Evolutionary conservation across 2,329 filamentous ascomycete species (phyloP).

Genomic region (Aspergillus fructus): DNA sequence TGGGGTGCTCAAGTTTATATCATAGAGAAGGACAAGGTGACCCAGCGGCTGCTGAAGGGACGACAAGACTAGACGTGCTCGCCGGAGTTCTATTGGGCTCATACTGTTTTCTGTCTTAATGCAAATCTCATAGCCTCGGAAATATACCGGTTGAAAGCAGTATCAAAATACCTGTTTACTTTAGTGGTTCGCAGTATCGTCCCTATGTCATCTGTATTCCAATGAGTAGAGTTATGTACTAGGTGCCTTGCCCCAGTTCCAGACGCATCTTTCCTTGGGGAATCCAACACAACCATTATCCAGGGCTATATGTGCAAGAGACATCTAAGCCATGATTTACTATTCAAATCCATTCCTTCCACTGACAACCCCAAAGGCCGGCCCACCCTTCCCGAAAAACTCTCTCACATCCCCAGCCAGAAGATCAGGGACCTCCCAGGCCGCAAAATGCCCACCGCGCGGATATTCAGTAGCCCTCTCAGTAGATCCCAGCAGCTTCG

Average conservation of each 20-base stretch:
- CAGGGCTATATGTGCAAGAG: background rate
- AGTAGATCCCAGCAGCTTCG: slow-evolving; percentile 50
- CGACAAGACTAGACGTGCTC: slow-evolving; percentile 72
- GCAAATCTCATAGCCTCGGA: slow-evolving; percentile 15
- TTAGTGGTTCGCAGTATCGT: background rate
- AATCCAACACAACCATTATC: background rate
- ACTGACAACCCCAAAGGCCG: slow-evolving; percentile 35
- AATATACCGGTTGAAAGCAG: slow-evolving; percentile 13
- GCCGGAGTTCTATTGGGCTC: slow-evolving; percentile 22
- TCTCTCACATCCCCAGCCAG: slow-evolving; percentile 47
- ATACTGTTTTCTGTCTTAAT: slow-evolving; percentile 22
- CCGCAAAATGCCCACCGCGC: slow-evolving; percentile 54
- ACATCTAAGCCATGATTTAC: background rate
- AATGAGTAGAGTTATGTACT: background rate
- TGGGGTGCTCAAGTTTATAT: slow-evolving; percentile 99
- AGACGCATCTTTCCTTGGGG: background rate
- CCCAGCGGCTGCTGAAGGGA: slow-evolving; percentile 96
- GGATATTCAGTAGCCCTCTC: slow-evolving; percentile 49
- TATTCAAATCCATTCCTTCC: slow-evolving; percentile 35
- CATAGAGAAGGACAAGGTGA: slow-evolving; percentile 99
- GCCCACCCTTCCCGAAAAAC: slow-evolving; percentile 48
- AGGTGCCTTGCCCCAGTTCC: background rate
- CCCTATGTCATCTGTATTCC: background rate
- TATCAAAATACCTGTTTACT: background rate
- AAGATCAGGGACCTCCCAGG: slow-evolving; percentile 51